These are phyloP conservation scores for Neodidymelliopsis sp. DNA, from an alignment of 2,329 filamentous ascomycete species.

Conservation along the genomic window DNA sequence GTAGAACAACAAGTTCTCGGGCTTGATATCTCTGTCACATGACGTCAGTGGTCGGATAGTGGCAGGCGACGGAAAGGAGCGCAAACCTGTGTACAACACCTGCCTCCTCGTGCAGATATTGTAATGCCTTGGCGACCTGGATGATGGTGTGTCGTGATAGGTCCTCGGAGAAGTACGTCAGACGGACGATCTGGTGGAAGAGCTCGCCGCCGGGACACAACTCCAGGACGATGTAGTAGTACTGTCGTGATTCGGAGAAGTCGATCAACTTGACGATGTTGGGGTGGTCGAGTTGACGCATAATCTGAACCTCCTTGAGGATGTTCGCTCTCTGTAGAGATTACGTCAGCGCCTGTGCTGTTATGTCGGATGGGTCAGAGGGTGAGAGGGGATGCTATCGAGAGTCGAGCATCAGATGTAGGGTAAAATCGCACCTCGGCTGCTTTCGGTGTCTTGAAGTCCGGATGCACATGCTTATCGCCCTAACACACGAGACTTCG, in stretches of 20 bases:
- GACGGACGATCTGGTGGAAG: slow-evolving; percentile 96
- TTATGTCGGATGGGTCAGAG: slow-evolving; percentile 26
- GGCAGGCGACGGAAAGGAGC: slow-evolving; percentile 10
- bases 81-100: slow-evolving; percentile 95
- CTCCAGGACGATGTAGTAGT: slow-evolving; percentile 97
- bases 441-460: slow-evolving; percentile 91
- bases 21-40: slow-evolving; percentile 86
- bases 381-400: slow-evolving; percentile 36
- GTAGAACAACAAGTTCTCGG: slow-evolving; percentile 94
- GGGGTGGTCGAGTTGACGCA: slow-evolving; percentile 94
- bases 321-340: slow-evolving; percentile 85
- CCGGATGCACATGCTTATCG: slow-evolving; percentile 91
- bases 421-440: slow-evolving; percentile 81
- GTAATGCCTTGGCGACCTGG: slow-evolving; percentile 92
- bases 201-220: slow-evolving; percentile 94
- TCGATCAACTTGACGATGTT: slow-evolving; percentile 95
- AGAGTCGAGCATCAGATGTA: slow-evolving; percentile 39
- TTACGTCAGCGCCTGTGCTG: slow-evolving; percentile 53
- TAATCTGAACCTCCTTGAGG: slow-evolving; percentile 97
- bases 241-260: slow-evolving; percentile 91
- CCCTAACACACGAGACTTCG: slow-evolving; percentile 69
- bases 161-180: slow-evolving; percentile 98
- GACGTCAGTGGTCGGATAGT: slow-evolving; percentile 44
- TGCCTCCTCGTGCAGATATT: slow-evolving; percentile 92
- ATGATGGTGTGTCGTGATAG: slow-evolving; percentile 92